Evolutionary conservation across 805 yeast species (phyloP).

Genomic region (Monosporozyma aerobia): DNA sequence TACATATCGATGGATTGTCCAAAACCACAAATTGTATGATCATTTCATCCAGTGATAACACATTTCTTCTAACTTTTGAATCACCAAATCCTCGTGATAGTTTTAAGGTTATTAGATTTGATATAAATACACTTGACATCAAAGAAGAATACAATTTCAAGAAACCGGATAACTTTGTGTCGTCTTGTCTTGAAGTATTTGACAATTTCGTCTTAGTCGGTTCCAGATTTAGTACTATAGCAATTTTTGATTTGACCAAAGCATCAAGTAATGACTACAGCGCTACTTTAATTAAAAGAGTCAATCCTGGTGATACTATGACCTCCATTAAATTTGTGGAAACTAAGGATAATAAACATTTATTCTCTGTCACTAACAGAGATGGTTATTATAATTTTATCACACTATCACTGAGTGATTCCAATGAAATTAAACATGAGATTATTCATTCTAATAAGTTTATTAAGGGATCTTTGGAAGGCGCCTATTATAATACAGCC

Average conservation of each 20-base stretch:
- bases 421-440: constrained; percentile 1
- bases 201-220: constrained; percentile 47
- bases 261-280: constrained; percentile 10
- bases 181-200: constrained; percentile 48
- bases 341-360: constrained; percentile 11
- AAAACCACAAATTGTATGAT: constrained; percentile 46
- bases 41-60: constrained; percentile 14
- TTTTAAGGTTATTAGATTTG: constrained; percentile 36
- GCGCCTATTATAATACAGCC: constrained; percentile 39
- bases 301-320: constrained; percentile 60
- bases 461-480: constrained; percentile 75
- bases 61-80: constrained; percentile 41
- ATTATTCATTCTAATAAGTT: constrained; percentile 51
- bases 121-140: constrained; percentile 22
- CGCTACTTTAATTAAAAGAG: constrained; percentile 33
- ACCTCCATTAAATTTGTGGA: constrained; percentile 42
- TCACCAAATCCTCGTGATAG: constrained; percentile 60
- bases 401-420: constrained; percentile 18
- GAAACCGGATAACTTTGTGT: constrained; percentile 44
- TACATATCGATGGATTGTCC: constrained; percentile 25
- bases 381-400: constrained; percentile 55
- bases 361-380: constrained; percentile 45
- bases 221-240: constrained; percentile 61
- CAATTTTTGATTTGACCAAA: constrained; percentile 38
- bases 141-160: constrained; percentile 15